Evolutionary conservation across 1,284 basidiomycete species (phyloP).

Genomic region (Austropuccinia psidii): DNA sequence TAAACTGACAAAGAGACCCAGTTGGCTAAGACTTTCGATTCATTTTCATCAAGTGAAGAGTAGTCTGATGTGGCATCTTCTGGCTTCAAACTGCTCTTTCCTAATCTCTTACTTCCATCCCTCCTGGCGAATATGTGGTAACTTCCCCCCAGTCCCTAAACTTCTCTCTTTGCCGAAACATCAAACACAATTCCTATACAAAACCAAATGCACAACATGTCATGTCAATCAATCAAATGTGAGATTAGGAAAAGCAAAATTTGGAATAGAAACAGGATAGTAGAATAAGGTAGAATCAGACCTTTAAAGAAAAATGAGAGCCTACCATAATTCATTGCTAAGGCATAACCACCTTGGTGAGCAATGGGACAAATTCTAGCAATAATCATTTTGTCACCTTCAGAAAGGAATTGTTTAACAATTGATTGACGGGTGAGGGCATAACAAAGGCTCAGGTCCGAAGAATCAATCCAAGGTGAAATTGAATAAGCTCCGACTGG

Average conservation of each 20-base stretch:
- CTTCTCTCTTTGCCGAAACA: slow-evolving; percentile 65
- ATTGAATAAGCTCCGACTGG: not conserved
- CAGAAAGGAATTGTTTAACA: slow-evolving; percentile 88
- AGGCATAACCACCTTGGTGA: slow-evolving; percentile 85
- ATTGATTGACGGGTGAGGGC: slow-evolving; percentile 79
- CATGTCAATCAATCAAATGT: too few relatives aligned
- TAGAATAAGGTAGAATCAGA: too few relatives aligned
- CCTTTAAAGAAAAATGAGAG: not conserved
- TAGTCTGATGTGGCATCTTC: slow-evolving; percentile 87
- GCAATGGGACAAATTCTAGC: slow-evolving; percentile 69
- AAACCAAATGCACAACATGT: too few relatives aligned
- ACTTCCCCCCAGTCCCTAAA: slow-evolving; percentile 65
- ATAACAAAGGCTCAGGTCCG: slow-evolving; percentile 56
- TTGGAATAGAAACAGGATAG: too few relatives aligned
- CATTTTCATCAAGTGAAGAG: slow-evolving; percentile 63
- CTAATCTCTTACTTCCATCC: slow-evolving; percentile 47
- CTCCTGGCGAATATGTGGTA: slow-evolving; percentile 59
- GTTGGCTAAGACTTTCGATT: slow-evolving; percentile 76
- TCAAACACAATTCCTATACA: slow-evolving; percentile 72
- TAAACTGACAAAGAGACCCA: slow-evolving; percentile 57
- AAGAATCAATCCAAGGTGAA: slow-evolving; percentile 48
- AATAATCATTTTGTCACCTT: slow-evolving; percentile 85
- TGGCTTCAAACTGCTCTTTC: slow-evolving; percentile 69
- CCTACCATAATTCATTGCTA: slow-evolving; percentile 85
- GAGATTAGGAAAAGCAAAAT: too few relatives aligned